Evolutionary conservation across 1,284 basidiomycete genomes (phyloP).

Genomic region (Lentinus polychrous): DNA sequence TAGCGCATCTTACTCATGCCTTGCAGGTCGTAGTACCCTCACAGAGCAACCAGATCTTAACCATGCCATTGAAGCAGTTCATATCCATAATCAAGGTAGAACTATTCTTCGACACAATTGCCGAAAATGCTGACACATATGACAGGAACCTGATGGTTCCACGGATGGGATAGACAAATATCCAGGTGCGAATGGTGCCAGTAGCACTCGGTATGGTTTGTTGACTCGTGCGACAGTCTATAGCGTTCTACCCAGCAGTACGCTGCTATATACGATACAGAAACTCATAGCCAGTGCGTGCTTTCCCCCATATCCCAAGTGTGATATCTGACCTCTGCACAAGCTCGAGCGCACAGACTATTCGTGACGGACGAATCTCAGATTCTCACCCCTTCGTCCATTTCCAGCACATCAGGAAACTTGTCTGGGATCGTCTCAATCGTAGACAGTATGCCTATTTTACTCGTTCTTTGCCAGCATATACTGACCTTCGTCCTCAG

Average conservation of each 20-base stretch:
- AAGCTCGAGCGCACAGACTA: conserved; percentile 69
- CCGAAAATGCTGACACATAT: neutral
- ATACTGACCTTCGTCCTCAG: conserved; percentile 26
- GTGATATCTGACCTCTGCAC: neutral
- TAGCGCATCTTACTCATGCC: neutral
- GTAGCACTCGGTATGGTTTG: neutral
- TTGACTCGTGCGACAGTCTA: conserved; percentile 42
- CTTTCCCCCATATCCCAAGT: neutral
- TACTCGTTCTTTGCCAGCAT: conserved; percentile 1
- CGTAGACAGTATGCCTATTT: conserved; percentile 55
- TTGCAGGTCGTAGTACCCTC: conserved; percentile 64
- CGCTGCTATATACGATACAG: conserved; percentile 62
- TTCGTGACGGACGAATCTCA: conserved; percentile 62
- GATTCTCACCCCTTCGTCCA: conserved; percentile 34
- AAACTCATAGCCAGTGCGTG: conserved; percentile 71
- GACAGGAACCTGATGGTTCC: conserved; percentile 62
- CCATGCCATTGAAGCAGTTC: conserved; percentile 57
- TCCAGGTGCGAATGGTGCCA: conserved; percentile 43
- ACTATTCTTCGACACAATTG: conserved; percentile 3
- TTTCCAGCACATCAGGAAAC: conserved; percentile 32
- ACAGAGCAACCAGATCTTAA: conserved; percentile 66
- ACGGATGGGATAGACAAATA: conserved; percentile 69
- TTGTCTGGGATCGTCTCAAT: conserved; percentile 71
- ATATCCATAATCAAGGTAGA: conserved; percentile 61
- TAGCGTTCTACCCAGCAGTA: conserved; percentile 55